Evolutionary conservation across 2,329 filamentous ascomycete species (phyloP).

Genomic region (Hypoxylon sp.): DNA sequence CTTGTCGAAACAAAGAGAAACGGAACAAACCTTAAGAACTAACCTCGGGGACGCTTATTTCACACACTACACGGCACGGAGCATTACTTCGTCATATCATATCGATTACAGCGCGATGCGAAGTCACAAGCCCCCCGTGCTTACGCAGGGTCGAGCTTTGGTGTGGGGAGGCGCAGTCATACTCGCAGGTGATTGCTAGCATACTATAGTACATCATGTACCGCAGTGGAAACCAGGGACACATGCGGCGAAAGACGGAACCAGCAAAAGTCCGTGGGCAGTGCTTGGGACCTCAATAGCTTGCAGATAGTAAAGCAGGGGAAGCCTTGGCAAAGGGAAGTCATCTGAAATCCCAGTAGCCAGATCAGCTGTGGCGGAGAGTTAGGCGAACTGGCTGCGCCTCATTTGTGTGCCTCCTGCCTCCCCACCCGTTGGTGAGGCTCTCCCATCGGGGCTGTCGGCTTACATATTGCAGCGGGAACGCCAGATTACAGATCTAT

Average conservation of each 20-base stretch:
- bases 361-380: conserved; percentile 5
- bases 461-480: not conserved
- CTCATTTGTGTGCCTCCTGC: conserved; percentile 8
- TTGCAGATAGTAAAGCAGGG: conserved; percentile 9
- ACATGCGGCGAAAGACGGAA: conserved; percentile 18
- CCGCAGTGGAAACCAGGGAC: not conserved
- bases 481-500: conserved; percentile 2
- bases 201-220: not conserved
- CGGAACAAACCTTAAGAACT: conserved; percentile 15
- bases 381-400: conserved; percentile 18
- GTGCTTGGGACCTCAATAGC: conserved; percentile 5
- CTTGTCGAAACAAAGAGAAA: conserved; percentile 2
- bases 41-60: conserved; percentile 7
- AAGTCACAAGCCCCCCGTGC: conserved; percentile 25
- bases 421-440: conserved; percentile 3
- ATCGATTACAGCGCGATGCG: not conserved
- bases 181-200: conserved; percentile 19
- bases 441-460: conserved; percentile 16
- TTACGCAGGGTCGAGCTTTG: conserved; percentile 20
- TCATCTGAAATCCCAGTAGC: not conserved
- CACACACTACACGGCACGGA: conserved; percentile 6
- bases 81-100: not conserved
- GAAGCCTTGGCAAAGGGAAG: conserved; percentile 1
- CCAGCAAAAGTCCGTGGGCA: not conserved
- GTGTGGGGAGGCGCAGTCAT: conserved; percentile 34